Percentiles rank a stretch among this genome's conserved stretches.
Evolutionary conservation across 129 eudicot genomes (phyloP).

Genomic region (Oenanthe sinensis): DNA sequence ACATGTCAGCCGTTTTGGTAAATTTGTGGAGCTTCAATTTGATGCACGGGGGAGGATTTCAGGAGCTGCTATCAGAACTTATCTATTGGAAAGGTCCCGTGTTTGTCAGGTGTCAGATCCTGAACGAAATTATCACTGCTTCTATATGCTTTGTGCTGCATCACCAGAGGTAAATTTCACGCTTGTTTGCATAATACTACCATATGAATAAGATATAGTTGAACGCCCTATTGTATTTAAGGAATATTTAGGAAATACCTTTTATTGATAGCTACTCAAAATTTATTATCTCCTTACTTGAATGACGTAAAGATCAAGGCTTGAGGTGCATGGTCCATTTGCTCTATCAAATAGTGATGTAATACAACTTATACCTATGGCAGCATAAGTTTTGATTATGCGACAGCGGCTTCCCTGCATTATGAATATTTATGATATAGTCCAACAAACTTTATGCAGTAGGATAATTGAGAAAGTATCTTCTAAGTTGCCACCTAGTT

Average conservation of each 20-base stretch:
- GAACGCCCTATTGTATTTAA: neutral
- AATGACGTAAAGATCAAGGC: neutral
- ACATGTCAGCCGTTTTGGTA: constrained; percentile 81
- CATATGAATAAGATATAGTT: neutral
- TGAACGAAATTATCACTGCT: constrained; percentile 92
- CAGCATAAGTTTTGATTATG: neutral
- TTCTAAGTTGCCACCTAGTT: neutral
- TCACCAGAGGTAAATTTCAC: constrained; percentile 55
- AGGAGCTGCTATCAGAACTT: constrained; percentile 95
- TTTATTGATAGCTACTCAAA: neutral
- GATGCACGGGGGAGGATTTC: constrained; percentile 57
- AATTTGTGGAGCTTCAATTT: constrained; percentile 90
- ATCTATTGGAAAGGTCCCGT: constrained; percentile 86
- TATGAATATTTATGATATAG: no score
- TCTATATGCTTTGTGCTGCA: constrained; percentile 94
- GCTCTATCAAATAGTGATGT: neutral
- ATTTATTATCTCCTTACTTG: neutral
- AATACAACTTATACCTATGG: neutral
- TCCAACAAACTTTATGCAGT: neutral
- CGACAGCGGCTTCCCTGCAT: neutral
- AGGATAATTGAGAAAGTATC: neutral
- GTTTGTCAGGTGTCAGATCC: constrained; percentile 95
- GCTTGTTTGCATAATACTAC: neutral
- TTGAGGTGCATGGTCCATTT: neutral
- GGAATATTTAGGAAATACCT: neutral